Evolutionary conservation across 495 filamentous ascomycete species (phyloP).

Genomic region (Umbilicaria muhlenbergii): DNA sequence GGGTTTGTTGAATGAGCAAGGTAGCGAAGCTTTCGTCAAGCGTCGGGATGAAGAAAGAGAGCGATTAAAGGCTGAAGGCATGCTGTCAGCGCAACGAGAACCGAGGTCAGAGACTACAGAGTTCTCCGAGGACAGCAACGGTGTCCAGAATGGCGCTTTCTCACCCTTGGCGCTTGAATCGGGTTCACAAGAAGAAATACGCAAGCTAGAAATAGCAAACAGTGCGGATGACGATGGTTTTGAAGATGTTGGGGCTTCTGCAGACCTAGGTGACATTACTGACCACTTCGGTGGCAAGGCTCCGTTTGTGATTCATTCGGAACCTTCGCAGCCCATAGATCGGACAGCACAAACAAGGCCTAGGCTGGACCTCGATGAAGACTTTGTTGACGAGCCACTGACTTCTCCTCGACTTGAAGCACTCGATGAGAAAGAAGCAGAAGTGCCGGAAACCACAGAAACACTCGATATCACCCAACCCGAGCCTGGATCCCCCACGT

Average conservation of each 20-base stretch:
- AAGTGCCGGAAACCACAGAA: constrained; percentile 9
- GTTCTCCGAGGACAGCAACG: constrained; percentile 31
- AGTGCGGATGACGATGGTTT: constrained; percentile 84
- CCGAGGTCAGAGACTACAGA: constrained; percentile 26
- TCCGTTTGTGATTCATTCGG: constrained; percentile 11
- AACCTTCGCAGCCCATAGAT: background rate
- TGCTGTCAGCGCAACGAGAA: constrained; percentile 22
- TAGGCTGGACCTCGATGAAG: constrained; percentile 38
- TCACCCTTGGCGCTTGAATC: constrained; percentile 16
- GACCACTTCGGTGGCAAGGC: constrained; percentile 31
- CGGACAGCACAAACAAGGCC: constrained; percentile 5
- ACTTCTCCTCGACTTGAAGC: constrained; percentile 38
- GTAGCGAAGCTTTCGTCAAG: constrained; percentile 75
- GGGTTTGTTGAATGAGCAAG: constrained; percentile 84
- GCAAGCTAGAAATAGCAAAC: constrained; percentile 55
- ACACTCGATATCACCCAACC: constrained; percentile 4
- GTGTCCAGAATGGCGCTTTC: constrained; percentile 15
- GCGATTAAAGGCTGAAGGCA: constrained; percentile 54
- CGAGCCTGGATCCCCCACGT: constrained; percentile 31
- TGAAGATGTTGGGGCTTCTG: constrained; percentile 68
- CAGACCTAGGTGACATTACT: constrained; percentile 45
- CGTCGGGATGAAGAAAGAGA: constrained; percentile 72
- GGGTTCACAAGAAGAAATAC: constrained; percentile 30
- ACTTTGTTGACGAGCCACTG: constrained; percentile 57
- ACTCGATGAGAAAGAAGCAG: constrained; percentile 19